Conservation (phyloP, 495 filamentous ascomycete genomes). For the Aspergillus wentii region DNA sequence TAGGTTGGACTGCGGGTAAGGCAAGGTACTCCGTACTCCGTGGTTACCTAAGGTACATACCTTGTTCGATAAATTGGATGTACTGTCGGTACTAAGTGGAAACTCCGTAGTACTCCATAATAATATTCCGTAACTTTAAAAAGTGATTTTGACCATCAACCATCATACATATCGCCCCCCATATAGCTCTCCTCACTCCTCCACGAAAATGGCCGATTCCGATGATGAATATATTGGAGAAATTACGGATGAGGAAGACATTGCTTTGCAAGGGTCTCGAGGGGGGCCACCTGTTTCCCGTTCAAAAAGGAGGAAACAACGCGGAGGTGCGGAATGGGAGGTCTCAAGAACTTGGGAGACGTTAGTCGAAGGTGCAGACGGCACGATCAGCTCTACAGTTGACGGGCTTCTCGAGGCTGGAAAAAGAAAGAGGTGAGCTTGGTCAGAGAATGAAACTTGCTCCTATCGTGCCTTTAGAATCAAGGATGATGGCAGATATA, state of each 20-base stretch:
- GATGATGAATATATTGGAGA: slow-evolving; percentile 81
- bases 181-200: neutral
- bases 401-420: slow-evolving; percentile 64
- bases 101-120: no score
- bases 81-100: no score
- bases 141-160: no score
- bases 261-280: slow-evolving; percentile 42
- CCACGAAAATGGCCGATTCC: slow-evolving; percentile 45
- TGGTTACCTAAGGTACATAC: no score
- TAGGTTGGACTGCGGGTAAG: no score
- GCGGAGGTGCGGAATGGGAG: slow-evolving; percentile 54
- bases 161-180: slow-evolving; percentile 1
- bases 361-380: slow-evolving; percentile 67
- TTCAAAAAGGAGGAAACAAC: slow-evolving; percentile 46
- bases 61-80: no score
- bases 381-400: slow-evolving; percentile 65
- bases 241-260: slow-evolving; percentile 77
- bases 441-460: neutral
- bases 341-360: slow-evolving; percentile 59
- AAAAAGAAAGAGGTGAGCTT: slow-evolving; percentile 67
- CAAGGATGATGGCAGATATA: neutral
- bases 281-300: slow-evolving; percentile 26
- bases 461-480: no score
- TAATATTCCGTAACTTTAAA: no score
- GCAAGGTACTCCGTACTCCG: no score